These are phyloP conservation scores for Phytophthora citricola DNA, from an alignment of 352 stramenopile species.

Conservation along the genomic window DNA sequence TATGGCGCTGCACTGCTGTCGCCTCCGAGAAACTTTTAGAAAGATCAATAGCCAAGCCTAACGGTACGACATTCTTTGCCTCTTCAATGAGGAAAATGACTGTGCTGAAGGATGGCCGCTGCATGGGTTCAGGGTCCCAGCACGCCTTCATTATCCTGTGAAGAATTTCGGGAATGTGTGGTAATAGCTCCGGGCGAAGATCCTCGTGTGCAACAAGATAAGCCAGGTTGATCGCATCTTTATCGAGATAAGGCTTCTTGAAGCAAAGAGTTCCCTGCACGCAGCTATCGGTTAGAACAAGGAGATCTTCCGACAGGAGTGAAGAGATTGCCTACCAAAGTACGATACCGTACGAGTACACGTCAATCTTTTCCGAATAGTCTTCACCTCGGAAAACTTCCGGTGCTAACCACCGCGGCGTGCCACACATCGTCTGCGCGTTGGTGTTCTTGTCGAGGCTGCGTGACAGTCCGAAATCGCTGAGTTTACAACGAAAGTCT, in stretches of 20 bases:
- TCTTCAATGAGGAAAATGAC: constrained; percentile 72
- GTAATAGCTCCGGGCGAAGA: constrained; percentile 62
- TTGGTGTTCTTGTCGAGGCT: constrained; percentile 75
- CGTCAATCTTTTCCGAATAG: constrained; percentile 87
- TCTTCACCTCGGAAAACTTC: constrained; percentile 87
- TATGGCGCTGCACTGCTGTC: constrained; percentile 33
- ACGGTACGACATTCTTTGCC: constrained; percentile 59
- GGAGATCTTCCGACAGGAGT: background rate
- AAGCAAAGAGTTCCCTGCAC: constrained; percentile 81
- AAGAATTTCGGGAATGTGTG: constrained; percentile 75
- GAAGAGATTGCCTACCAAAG: constrained; percentile 54
- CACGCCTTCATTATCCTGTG: constrained; percentile 72
- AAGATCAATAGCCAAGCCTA: constrained; percentile 63
- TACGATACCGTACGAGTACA: constrained; percentile 87
- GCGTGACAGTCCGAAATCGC: constrained; percentile 77
- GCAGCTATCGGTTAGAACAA: background rate
- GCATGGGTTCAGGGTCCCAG: constrained; percentile 61
- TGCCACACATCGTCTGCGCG: constrained; percentile 79
- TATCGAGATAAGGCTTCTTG: constrained; percentile 83
- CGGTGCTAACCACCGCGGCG: constrained; percentile 76
- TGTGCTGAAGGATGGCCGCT: constrained; percentile 64
- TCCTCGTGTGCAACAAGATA: constrained; percentile 83
- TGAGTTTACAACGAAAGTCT: constrained; percentile 75
- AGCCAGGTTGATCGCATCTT: constrained; percentile 78
- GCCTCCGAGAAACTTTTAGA: constrained; percentile 56